Conservation (phyloP, 1,284 basidiomycete species). For the Heterobasidion annosum region DNA sequence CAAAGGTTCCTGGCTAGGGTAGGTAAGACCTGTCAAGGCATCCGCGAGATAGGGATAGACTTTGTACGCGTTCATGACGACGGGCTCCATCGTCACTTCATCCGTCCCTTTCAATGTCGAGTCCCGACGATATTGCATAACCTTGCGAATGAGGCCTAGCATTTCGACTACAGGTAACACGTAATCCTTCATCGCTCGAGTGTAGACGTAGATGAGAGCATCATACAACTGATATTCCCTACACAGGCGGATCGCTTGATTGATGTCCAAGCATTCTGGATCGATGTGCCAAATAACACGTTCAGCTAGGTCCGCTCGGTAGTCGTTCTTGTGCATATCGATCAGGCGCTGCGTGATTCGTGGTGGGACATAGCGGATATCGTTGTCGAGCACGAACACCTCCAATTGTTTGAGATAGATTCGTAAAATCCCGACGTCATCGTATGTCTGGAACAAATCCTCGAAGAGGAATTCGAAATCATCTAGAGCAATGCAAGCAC, state of each 20-base stretch:
- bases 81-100: conserved; percentile 42
- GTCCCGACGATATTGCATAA: conserved; percentile 42
- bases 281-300: conserved; percentile 95
- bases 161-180: conserved; percentile 86
- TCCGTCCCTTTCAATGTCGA: conserved; percentile 24
- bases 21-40: conserved; percentile 77
- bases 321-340: conserved; percentile 65
- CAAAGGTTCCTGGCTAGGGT: conserved; percentile 77
- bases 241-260: conserved; percentile 87
- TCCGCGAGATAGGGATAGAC: conserved; percentile 89
- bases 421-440: conserved; percentile 75
- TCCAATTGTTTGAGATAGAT: conserved; percentile 87
- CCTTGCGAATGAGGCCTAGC: conserved; percentile 65
- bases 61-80: conserved; percentile 80
- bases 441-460: conserved; percentile 87
- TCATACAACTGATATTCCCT: conserved; percentile 82
- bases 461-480: conserved; percentile 87
- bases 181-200: conserved; percentile 81
- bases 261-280: conserved; percentile 85
- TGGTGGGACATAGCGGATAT: conserved; percentile 73
- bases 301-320: conserved; percentile 74
- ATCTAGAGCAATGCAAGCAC: conserved; percentile 74
- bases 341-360: conserved; percentile 84
- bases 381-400: conserved; percentile 72
- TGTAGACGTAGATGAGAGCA: conserved; percentile 92